Conservation (phyloP, 345 rosid species). For the Euphorbia lathyris region DNA sequence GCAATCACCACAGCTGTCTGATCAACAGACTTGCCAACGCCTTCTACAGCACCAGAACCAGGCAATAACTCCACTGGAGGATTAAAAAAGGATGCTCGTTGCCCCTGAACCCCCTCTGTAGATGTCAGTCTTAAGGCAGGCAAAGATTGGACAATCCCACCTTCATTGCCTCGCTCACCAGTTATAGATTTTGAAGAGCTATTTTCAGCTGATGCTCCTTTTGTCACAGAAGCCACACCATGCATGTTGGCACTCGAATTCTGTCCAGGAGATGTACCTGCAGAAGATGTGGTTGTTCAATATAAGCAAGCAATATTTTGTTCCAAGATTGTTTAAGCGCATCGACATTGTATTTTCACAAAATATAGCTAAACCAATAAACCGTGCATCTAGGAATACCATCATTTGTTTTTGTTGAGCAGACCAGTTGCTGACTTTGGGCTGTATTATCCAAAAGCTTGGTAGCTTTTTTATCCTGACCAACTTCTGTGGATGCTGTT, state of each 20-base stretch:
- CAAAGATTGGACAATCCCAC: conserved; percentile 3
- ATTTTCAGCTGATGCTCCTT: conserved; percentile 16
- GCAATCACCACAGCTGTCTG: conserved; percentile 9
- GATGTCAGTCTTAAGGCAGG: background rate
- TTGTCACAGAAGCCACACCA: conserved; percentile 17
- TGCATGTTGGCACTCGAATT: conserved; percentile 10
- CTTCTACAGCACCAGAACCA: conserved; percentile 13
- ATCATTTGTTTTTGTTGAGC: conserved; percentile 16
- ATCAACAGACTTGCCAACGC: background rate
- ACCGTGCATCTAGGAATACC: conserved; percentile 14
- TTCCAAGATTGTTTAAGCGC: conserved; percentile 1
- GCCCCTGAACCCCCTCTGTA: conserved; percentile 11
- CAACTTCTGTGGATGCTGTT: conserved; percentile 9
- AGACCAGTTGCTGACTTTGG: conserved; percentile 18
- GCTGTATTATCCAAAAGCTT: conserved; percentile 16
- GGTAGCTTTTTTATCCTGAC: conserved; percentile 13
- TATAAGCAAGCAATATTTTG: conserved; percentile 8
- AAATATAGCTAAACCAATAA: conserved; percentile 30
- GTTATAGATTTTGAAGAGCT: conserved; percentile 7
- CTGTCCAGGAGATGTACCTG: conserved; percentile 20
- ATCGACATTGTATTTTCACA: conserved; percentile 9
- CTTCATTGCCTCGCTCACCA: conserved; percentile 10
- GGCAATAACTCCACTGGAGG: conserved; percentile 9
- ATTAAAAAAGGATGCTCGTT: background rate
- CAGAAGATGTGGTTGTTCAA: conserved; percentile 11